Conservation (phyloP, 345 rosid genomes). For the Aquilaria sinensis region DNA sequence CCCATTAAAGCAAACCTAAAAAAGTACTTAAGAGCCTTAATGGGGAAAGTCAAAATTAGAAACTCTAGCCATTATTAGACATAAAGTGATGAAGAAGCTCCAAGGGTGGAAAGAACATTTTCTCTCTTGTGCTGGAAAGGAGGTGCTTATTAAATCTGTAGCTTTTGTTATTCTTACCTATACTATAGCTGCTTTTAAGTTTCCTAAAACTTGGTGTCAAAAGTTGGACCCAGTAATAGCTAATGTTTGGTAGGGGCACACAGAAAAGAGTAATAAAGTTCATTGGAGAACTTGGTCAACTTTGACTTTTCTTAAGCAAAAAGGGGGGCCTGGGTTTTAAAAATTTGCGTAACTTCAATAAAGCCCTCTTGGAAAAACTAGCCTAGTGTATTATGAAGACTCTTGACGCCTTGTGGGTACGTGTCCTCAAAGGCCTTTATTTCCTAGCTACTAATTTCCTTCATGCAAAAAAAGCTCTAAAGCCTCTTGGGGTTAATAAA, state of each 20-base stretch:
- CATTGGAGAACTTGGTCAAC: background rate
- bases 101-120: background rate
- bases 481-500: background rate
- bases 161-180: background rate
- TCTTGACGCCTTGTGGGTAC: background rate
- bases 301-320: background rate
- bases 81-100: background rate
- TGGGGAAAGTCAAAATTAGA: background rate
- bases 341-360: background rate
- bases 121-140: background rate
- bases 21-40: background rate
- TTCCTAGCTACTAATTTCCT: fast-evolving
- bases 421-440: background rate
- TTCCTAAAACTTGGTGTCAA: background rate
- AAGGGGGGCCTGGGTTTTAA: background rate
- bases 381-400: background rate
- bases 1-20: background rate
- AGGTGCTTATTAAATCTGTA: background rate
- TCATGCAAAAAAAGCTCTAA: background rate
- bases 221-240: background rate
- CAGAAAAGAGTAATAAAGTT: background rate
- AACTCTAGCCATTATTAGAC: background rate
- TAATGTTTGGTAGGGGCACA: background rate
- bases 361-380: background rate
- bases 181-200: background rate